Conservation (phyloP, 2,329 filamentous ascomycete genomes). For the Colletotrichum coccodes region DNA sequence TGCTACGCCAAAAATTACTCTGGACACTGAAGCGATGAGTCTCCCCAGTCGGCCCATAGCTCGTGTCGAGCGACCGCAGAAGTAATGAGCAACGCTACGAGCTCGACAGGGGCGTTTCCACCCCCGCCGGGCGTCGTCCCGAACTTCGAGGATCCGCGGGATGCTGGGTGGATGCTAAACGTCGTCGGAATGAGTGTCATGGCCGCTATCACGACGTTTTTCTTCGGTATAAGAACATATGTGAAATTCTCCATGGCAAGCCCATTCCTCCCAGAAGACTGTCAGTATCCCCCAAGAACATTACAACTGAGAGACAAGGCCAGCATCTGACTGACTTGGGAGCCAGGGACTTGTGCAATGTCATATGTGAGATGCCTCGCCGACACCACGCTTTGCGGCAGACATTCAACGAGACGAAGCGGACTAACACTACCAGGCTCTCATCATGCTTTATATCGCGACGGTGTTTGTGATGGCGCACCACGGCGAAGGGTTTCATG, state of each 20-base stretch:
- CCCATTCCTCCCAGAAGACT: conserved; percentile 19
- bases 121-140: conserved; percentile 37
- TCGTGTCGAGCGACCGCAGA: conserved; percentile 8
- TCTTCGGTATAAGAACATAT: conserved; percentile 33
- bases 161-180: conserved; percentile 28
- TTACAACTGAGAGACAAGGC: background rate
- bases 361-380: conserved; percentile 21
- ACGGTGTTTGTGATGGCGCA: conserved; percentile 34
- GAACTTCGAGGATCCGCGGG: conserved; percentile 35
- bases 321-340: background rate
- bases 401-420: background rate
- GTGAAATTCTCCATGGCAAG: conserved; percentile 28
- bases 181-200: conserved; percentile 32
- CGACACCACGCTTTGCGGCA: background rate
- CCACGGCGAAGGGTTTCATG: conserved; percentile 37
- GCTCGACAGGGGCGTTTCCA: conserved; percentile 31
- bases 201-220: conserved; percentile 26
- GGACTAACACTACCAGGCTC: background rate
- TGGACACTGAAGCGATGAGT: conserved; percentile 17
- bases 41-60: conserved; percentile 4
- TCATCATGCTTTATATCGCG: conserved; percentile 13
- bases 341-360: conserved; percentile 20
- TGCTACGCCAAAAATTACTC: background rate
- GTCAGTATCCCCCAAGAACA: background rate
- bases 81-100: conserved; percentile 23